These are phyloP conservation scores for Chlamydomonas asymmetrica DNA, from an alignment of 139 green algal genomes.

Conservation along the genomic window DNA sequence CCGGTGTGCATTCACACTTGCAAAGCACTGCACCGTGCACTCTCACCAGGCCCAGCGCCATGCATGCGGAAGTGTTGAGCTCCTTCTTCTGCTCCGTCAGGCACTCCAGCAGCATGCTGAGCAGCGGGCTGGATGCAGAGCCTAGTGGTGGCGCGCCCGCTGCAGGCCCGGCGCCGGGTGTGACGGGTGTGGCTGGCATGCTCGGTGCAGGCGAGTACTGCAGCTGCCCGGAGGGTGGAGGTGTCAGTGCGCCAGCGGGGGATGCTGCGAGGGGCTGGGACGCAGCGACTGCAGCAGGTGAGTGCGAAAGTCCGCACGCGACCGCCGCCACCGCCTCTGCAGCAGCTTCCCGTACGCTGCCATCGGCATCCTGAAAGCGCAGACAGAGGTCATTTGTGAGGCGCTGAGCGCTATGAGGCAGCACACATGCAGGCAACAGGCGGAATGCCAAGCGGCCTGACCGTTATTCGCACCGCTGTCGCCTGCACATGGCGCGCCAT, in stretches of 20 bases:
- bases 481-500: too few species aligned
- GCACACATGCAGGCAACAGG: too few species aligned
- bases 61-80: slow-evolving; percentile 31
- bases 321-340: slow-evolving; percentile 37
- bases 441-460: too few species aligned
- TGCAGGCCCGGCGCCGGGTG: neutral
- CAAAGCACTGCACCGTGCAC: neutral
- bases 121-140: slow-evolving; percentile 17
- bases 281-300: neutral
- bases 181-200: too few species aligned
- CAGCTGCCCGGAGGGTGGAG: too few species aligned
- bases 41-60: slow-evolving; percentile 44
- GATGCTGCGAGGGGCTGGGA: neutral
- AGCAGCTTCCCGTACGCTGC: slow-evolving; percentile 34
- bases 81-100: slow-evolving; percentile 46
- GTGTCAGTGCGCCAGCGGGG: neutral
- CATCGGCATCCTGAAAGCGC: slow-evolving; percentile 58
- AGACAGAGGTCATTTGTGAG: too few species aligned
- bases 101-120: slow-evolving; percentile 43
- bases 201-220: too few species aligned
- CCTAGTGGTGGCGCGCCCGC: too few species aligned
- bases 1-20: neutral
- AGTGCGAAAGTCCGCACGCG: slow-evolving; percentile 24
- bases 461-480: too few species aligned
- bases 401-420: too few species aligned